Evolutionary conservation across 2,329 filamentous ascomycete genomes (phyloP), one percentile per base, ranked within the genome.

Genomic region (Aschersonia sp.): DNA sequence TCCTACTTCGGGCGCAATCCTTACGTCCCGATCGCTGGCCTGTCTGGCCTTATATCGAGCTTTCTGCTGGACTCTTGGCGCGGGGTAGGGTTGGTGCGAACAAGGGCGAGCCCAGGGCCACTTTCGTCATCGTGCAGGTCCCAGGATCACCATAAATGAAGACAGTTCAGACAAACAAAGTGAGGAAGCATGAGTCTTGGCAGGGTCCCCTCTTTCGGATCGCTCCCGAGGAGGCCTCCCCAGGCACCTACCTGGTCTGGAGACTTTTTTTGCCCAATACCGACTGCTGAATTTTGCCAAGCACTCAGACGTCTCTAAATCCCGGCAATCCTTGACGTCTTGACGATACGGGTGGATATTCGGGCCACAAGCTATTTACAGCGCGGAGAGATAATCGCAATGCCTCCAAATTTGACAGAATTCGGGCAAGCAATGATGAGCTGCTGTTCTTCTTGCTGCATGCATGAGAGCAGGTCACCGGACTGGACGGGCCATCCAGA

Each of bases 141-240:
- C 8, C 3, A 37, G 8, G 2, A 37, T 9, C 8, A 8, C 35
- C 35, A 37, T 37, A 3, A 37, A 8, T 12, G 35, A 37, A 9
- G 12, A 37, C 12, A 12, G 43, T 8, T 9, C 52, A 50, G 5
- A 53, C 35, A 37, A 12, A 37, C 8, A 8, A 37, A 37, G 8
- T 37, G 8, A 37, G 8, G 35, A 12, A 5, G 35, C 12, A 12
- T 37, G 32, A 37, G 32, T 37, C 35, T 37, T 37, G 35, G 35
- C 35, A 37, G 35, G 35, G 35, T 37, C 43, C 42, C 42, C 32
- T 35, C 41, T 41, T 43, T 48, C 47, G 47, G 49, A 47, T 50
- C 47, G 49, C 41, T 48, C 35, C 49, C 49, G 49, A 49, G 42
- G 47, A 44, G 46, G 49, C 40, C 40, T n/a, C 40, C 40, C 14